These are phyloP conservation scores for Ustilago curta DNA, from an alignment of 1,284 basidiomycete genomes.

Conservation along the genomic window DNA sequence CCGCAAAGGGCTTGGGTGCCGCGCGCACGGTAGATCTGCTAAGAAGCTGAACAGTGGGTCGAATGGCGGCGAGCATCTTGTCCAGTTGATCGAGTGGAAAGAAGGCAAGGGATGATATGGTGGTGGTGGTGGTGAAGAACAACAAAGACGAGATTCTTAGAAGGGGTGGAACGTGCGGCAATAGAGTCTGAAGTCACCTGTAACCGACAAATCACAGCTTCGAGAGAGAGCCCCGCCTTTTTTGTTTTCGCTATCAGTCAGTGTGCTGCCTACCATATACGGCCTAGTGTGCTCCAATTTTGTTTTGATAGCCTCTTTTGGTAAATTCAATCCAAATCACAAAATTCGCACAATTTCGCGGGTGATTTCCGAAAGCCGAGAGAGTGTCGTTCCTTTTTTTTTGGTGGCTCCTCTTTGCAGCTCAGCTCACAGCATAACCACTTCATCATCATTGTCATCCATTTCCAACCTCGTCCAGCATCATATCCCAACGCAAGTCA, in stretches of 20 bases:
- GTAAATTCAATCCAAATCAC: neutral
- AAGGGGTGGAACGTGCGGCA: conserved; percentile 19
- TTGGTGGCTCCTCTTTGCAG: neutral
- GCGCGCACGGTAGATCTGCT: conserved; percentile 32
- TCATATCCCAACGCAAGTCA: neutral
- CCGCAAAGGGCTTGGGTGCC: conserved; percentile 38
- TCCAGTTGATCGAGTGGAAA: neutral
- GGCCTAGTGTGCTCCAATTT: neutral
- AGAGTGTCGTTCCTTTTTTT: conserved; percentile 9
- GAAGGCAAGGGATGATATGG: conserved; percentile 3
- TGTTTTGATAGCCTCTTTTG: neutral
- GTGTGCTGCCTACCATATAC: conserved; percentile 4
- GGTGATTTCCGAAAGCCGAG: conserved; percentile 25
- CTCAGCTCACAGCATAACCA: neutral
- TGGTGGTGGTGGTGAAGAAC: conserved; percentile 11
- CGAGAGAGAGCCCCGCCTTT: neutral
- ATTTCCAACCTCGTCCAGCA: neutral
- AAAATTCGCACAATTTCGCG: neutral
- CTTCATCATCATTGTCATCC: no score
- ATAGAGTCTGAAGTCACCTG: no score
- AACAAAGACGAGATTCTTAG: neutral
- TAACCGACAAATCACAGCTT: neutral
- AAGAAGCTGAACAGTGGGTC: conserved; percentile 30
- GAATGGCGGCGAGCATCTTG: conserved; percentile 41
- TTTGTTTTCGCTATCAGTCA: neutral